phyloP scores from a whole-genome alignment of 2,329 filamentous ascomycete species.

The Corynespora cassiicola region DNA sequence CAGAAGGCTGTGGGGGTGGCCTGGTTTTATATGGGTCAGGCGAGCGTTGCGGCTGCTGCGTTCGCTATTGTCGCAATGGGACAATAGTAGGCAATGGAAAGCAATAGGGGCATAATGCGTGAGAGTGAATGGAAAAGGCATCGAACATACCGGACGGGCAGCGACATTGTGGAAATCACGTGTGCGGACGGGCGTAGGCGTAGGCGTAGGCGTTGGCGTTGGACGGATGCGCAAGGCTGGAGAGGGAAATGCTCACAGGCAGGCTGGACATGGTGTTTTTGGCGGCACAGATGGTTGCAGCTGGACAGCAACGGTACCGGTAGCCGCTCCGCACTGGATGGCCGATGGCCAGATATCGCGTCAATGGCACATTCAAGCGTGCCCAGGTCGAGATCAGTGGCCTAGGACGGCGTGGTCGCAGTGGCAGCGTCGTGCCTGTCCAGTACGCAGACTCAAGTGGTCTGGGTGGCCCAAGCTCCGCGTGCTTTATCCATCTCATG shows the following conservation, averaged over 20 bases:
- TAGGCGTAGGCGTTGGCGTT: not conserved
- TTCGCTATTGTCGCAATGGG: slow-evolving; percentile 6
- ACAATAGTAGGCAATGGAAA: not conserved
- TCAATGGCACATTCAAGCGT: too few species aligned
- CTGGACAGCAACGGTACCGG: too few species aligned
- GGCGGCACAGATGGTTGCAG: too few species aligned
- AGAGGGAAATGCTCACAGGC: too few species aligned
- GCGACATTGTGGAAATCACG: slow-evolving; percentile 36
- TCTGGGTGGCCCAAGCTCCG: not conserved
- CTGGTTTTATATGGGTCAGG: slow-evolving; percentile 1
- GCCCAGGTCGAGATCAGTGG: too few species aligned
- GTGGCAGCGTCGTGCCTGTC: not conserved
- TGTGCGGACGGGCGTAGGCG: too few species aligned
- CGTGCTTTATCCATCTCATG: not conserved
- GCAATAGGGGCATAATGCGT: slow-evolving; percentile 5
- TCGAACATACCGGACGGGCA: slow-evolving; percentile 32
- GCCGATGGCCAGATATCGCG: too few species aligned
- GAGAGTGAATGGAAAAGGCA: slow-evolving; percentile 1
- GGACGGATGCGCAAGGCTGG: too few species aligned
- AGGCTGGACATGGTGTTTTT: too few species aligned
- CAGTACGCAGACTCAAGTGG: too few species aligned
- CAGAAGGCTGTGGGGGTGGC: not conserved
- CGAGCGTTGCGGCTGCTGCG: not conserved
- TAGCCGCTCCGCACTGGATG: too few species aligned
- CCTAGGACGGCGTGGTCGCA: slow-evolving; percentile 1